phyloP scores from a whole-genome alignment of 2,329 filamentous ascomycete genomes.

The Ophidiomyces ophidiicola region DNA sequence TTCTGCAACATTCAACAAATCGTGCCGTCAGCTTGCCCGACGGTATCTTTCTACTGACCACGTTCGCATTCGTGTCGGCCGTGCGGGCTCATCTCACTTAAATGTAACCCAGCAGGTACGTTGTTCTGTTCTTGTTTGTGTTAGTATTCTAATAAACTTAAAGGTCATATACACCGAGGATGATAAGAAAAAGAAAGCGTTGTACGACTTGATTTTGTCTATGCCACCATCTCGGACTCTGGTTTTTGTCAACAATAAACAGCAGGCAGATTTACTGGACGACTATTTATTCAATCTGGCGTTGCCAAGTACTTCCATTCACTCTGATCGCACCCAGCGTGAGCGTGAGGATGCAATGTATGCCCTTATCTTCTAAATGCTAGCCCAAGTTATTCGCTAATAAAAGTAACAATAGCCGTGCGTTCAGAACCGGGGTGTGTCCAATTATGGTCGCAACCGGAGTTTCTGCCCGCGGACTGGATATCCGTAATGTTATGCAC shows the following conservation, averaged over 20 bases:
- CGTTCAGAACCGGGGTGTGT: conserved; percentile 61
- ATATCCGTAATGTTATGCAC: conserved; percentile 74
- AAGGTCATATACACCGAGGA: conserved; percentile 55
- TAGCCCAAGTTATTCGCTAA: conserved; percentile 14
- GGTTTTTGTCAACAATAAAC: conserved; percentile 78
- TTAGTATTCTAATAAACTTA: conserved; percentile 13
- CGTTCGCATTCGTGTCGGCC: conserved; percentile 73
- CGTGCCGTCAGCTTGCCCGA: conserved; percentile 61
- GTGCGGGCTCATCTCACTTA: conserved; percentile 65
- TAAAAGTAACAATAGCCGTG: conserved; percentile 39
- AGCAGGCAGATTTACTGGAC: conserved; percentile 68
- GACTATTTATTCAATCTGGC: conserved; percentile 72
- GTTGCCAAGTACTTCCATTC: conserved; percentile 77
- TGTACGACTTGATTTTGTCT: conserved; percentile 60
- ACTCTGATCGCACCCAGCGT: conserved; percentile 71
- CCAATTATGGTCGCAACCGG: conserved; percentile 81
- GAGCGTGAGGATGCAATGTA: conserved; percentile 83
- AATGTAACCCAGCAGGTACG: conserved; percentile 65
- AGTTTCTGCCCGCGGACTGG: conserved; percentile 75
- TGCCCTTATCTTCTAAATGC: conserved; percentile 21
- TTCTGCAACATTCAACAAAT: conserved; percentile 84
- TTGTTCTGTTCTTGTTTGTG: conserved; percentile 4
- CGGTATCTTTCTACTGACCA: conserved; percentile 62
- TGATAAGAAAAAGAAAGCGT: conserved; percentile 53
- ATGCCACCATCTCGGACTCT: conserved; percentile 65